A percentile compares a stretch with the other conserved stretches of the same genome.
phyloP scores from a whole-genome alignment of 805 yeast species.

The Hanseniaspora clermontiae region DNA sequence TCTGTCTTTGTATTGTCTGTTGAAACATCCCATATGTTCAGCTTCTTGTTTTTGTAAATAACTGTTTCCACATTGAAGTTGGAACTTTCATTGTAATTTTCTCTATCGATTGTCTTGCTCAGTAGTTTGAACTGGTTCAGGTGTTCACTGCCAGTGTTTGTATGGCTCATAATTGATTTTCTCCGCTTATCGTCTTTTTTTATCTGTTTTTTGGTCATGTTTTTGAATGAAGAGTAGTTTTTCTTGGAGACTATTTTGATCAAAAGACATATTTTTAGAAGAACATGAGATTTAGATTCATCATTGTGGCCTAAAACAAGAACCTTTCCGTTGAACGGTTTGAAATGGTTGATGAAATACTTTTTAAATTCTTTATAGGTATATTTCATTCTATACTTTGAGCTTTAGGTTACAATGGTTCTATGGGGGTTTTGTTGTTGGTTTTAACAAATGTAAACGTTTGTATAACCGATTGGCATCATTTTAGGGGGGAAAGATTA shows the following conservation, averaged over 20 bases:
- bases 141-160: background rate
- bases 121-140: background rate
- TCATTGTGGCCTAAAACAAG: slow-evolving; percentile 1
- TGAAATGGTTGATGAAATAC: slow-evolving; percentile 1
- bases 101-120: slow-evolving; percentile 9
- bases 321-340: slow-evolving; percentile 10
- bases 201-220: background rate
- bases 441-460: background rate
- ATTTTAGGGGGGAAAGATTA: too few species aligned
- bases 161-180: background rate
- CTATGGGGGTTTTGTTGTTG: background rate
- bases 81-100: slow-evolving; percentile 8
- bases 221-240: slow-evolving; percentile 1
- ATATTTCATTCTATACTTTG: background rate
- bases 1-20: slow-evolving; percentile 56
- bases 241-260: slow-evolving; percentile 1
- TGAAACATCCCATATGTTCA: slow-evolving; percentile 92
- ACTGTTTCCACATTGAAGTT: slow-evolving; percentile 52
- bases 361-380: slow-evolving; percentile 1
- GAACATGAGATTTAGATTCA: slow-evolving; percentile 5
- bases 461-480: too few species aligned
- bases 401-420: too few species aligned
- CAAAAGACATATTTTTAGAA: slow-evolving; percentile 2
- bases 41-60: slow-evolving; percentile 64
- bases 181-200: background rate